phyloP scores from a whole-genome alignment of 1,284 basidiomycete species.

The Pseudozyma thailandica region DNA sequence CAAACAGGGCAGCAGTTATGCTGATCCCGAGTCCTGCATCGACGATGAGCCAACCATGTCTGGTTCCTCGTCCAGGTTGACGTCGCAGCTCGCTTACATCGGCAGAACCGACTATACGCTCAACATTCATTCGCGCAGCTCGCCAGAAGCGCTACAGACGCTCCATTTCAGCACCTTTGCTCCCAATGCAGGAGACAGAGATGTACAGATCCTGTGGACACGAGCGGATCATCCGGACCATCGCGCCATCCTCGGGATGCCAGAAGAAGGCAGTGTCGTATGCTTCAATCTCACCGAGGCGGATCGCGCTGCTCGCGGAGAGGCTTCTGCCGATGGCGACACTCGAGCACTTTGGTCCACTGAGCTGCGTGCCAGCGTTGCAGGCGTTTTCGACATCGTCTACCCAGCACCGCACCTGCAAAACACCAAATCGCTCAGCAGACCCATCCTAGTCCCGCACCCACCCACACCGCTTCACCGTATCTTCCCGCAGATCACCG shows the following conservation, averaged over 20 bases:
- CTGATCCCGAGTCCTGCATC: constrained; percentile 39
- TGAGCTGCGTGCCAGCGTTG: constrained; percentile 48
- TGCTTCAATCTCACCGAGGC: constrained; percentile 59
- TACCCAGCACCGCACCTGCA: constrained; percentile 50
- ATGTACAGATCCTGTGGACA: constrained; percentile 58
- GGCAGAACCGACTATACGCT: constrained; percentile 66
- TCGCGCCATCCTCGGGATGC: constrained; percentile 57
- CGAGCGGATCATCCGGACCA: constrained; percentile 49
- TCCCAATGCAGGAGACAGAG: constrained; percentile 63
- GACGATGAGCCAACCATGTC: constrained; percentile 43
- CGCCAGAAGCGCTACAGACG: constrained; percentile 59
- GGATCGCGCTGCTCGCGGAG: constrained; percentile 10
- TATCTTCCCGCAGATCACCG: constrained; percentile 51
- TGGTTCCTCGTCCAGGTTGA: constrained; percentile 37
- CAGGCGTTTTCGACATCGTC: constrained; percentile 60
- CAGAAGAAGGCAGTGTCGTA: constrained; percentile 60
- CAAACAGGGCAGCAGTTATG: not conserved
- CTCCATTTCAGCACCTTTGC: constrained; percentile 63
- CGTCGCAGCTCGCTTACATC: constrained; percentile 52
- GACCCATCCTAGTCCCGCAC: constrained; percentile 55
- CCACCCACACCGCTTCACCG: constrained; percentile 43
- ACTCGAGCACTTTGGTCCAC: constrained; percentile 44
- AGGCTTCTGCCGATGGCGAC: constrained; percentile 6
- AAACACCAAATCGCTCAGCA: constrained; percentile 45
- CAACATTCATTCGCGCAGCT: constrained; percentile 59